Base-by-base conservation (phyloP, 345 rosid species). In the Salix koriyanagi region DNA sequence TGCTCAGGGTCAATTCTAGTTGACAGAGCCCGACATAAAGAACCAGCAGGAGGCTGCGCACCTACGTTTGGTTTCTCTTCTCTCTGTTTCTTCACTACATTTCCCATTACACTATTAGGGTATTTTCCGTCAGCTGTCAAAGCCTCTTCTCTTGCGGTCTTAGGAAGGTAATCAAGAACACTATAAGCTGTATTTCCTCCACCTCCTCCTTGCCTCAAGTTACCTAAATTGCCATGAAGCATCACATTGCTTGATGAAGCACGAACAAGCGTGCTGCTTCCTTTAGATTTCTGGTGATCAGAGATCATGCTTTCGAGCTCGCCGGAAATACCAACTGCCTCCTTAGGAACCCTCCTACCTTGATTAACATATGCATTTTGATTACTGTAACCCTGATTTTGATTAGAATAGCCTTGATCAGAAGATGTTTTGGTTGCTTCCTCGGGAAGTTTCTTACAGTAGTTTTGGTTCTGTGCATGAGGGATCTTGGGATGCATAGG, bases 1-100 rank as follows among this genome's bases (percentile, higher is more conserved):
- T 89, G 90, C 79, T 96, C 98, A 0, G 99, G 99, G 75, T 96
- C 99, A 97, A 92, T 96, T 79, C 98, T 85, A 0, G 98, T 96
- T 0, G 99, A 94, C 36, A 94, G 76, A 13, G 97, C 95, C 56
- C 97, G 85, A 69, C 98, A 96, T 42, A 94, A 84, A 6, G 99
- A 92, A 67, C 80, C 86, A 0, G 86, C 52, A 28, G 11, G 64
- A 14, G 25, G 56, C 32, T 5, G 34, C 8, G 54, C 15, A 2
- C 30, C 82, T 34, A 58, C 66, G 5, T 72, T 67, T 25, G 80
- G 50, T 4, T 82, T 83, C 62, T 76, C 74, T 23, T 77, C 74
- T 9, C 69, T 56, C 1, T 80, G 77, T 66, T 78, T 92, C 80
- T 83, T 86, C 30, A 75, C 92, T 14, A 84, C 90, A 72, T 90